These are phyloP conservation scores for Brassica cretica DNA, from an alignment of 345 rosid genomes.

Conservation along the genomic window DNA sequence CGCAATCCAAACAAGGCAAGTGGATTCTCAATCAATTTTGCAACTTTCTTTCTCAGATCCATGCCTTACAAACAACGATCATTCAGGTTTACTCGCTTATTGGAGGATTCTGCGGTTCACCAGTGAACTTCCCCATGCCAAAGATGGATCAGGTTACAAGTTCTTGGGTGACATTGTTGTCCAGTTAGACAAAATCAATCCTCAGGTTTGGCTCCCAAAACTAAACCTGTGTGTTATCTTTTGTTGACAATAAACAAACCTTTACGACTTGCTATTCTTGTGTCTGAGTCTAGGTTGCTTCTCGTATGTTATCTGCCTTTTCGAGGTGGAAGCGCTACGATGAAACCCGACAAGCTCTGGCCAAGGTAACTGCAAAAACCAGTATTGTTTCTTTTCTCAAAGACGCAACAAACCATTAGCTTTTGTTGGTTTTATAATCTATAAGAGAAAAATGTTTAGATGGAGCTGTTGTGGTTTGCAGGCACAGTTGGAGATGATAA, in stretches of 20 bases:
- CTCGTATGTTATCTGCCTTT: constrained; percentile 93
- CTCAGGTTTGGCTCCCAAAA: constrained; percentile 57
- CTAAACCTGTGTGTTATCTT: neutral
- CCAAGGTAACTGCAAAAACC: constrained; percentile 57
- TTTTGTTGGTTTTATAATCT: neutral
- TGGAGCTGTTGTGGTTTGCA: constrained; percentile 34
- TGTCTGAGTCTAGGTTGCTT: constrained; percentile 59
- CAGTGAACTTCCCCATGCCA: constrained; percentile 94
- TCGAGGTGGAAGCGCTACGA: constrained; percentile 97
- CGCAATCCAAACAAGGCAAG: constrained; percentile 90
- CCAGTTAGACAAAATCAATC: constrained; percentile 88
- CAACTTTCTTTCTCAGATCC: neutral
- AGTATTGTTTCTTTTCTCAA: constrained; percentile 16
- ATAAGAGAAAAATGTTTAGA: neutral
- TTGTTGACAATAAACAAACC: neutral
- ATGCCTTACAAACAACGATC: neutral
- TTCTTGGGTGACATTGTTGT: constrained; percentile 90
- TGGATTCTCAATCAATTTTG: neutral
- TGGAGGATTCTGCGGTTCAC: constrained; percentile 83
- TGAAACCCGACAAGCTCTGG: constrained; percentile 75
- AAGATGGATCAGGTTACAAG: constrained; percentile 94
- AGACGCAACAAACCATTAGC: neutral
- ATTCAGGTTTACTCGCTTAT: constrained; percentile 79
- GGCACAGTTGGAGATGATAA: constrained; percentile 95
- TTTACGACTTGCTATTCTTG: neutral